phyloP scores from a whole-genome alignment of 768 basidiomycete genomes.

The Tephrocybe rancida region DNA sequence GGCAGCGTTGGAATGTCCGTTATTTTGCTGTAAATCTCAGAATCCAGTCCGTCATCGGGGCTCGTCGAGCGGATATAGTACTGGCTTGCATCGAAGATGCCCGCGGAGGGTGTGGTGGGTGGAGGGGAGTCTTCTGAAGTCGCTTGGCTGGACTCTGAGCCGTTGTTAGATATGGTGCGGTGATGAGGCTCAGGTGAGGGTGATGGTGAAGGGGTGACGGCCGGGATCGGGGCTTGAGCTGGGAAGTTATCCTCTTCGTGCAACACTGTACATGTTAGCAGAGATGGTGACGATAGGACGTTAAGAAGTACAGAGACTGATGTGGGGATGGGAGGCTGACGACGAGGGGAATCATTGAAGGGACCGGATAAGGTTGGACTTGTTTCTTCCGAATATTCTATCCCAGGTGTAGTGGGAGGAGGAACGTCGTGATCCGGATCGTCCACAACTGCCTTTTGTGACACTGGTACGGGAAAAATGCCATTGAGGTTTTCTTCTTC shows the following conservation, averaged over 20 bases:
- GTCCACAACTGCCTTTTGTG: too few relatives aligned
- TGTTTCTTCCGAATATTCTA: too few relatives aligned
- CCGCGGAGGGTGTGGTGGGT: slow-evolving; percentile 13
- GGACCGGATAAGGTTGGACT: too few relatives aligned
- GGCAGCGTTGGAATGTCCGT: slow-evolving; percentile 11
- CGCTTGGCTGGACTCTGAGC: slow-evolving; percentile 11
- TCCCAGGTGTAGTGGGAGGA: too few relatives aligned
- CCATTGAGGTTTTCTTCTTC: too few relatives aligned
- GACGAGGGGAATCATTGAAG: too few relatives aligned
- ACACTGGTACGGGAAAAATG: too few relatives aligned
- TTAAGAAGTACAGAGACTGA: background rate
- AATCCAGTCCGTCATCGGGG: slow-evolving; percentile 5
- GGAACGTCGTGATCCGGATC: too few relatives aligned
- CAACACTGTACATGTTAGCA: background rate
- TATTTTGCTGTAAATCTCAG: slow-evolving; percentile 9
- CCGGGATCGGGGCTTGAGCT: background rate
- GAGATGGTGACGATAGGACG: background rate
- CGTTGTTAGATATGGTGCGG: background rate
- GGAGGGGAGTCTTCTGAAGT: slow-evolving; percentile 17
- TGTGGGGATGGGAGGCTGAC: background rate
- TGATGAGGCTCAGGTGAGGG: background rate
- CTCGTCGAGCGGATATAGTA: slow-evolving; percentile 17
- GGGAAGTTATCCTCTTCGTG: background rate
- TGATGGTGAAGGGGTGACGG: background rate
- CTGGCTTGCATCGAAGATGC: background rate